Percentiles rank a stretch among this genome's conserved stretches.
These are phyloP conservation scores for Bipolaris sorokiniana DNA, from an alignment of 2,329 filamentous ascomycete species.

Conservation along the genomic window DNA sequence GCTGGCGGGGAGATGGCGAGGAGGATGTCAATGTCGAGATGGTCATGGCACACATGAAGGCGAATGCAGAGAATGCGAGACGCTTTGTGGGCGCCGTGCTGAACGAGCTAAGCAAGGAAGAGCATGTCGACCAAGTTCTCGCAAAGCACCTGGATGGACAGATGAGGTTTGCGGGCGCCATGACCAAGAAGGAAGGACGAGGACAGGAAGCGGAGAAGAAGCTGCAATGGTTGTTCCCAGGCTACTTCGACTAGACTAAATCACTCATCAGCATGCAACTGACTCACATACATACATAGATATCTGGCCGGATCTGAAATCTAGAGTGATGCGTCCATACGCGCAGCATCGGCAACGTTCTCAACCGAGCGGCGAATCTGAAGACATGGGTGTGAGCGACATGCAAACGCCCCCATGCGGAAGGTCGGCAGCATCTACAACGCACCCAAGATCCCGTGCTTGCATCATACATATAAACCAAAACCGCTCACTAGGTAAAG, in stretches of 20 bases:
- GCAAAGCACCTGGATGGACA: conserved; percentile 82
- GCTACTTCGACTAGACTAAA: conserved; percentile 63
- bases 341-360: background rate
- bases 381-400: conserved; percentile 4
- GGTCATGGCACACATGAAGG: conserved; percentile 96
- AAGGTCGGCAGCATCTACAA: conserved; percentile 20
- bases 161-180: conserved; percentile 78
- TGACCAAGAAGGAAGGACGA: conserved; percentile 80
- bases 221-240: conserved; percentile 86
- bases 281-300: conserved; percentile 10
- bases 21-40: conserved; percentile 90
- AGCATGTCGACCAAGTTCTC: conserved; percentile 74
- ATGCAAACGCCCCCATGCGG: conserved; percentile 14
- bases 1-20: conserved; percentile 81
- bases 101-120: conserved; percentile 79
- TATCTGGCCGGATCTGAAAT: background rate
- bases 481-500: conserved; percentile 1
- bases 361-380: background rate
- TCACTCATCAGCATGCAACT: background rate
- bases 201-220: conserved; percentile 76
- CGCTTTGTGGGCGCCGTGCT: conserved; percentile 84
- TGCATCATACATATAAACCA: conserved; percentile 25
- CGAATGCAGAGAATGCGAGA: conserved; percentile 87
- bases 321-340: background rate
- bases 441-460: conserved; percentile 10